These are phyloP conservation scores for Murraya koenigii DNA, from an alignment of 345 rosid genomes.

Conservation along the genomic window DNA sequence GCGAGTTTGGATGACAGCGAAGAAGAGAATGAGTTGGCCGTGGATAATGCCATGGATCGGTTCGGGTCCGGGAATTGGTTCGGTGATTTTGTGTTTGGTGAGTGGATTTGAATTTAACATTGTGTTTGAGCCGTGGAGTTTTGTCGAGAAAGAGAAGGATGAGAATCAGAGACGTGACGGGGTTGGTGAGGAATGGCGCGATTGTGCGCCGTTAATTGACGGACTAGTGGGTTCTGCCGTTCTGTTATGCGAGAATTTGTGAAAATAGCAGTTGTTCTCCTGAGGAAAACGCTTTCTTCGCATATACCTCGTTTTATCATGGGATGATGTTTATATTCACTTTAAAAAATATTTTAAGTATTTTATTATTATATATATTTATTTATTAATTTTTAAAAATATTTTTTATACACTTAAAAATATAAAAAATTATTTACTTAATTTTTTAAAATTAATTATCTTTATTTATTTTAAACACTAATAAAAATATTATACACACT, in stretches of 20 bases:
- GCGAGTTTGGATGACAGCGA: constrained; percentile 32
- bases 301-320: too few species aligned
- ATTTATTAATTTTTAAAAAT: too few species aligned
- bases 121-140: background rate
- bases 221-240: background rate
- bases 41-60: constrained; percentile 48
- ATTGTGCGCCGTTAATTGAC: constrained; percentile 1
- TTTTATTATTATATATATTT: too few species aligned
- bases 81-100: constrained; percentile 13
- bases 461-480: too few species aligned
- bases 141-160: constrained; percentile 9
- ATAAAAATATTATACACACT: too few species aligned
- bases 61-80: background rate
- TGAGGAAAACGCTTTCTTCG: background rate
- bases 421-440: too few species aligned
- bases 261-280: background rate
- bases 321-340: too few species aligned
- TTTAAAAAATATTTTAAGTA: too few species aligned
- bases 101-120: constrained; percentile 14
- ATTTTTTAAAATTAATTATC: too few species aligned
- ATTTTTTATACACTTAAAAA: too few species aligned
- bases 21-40: constrained; percentile 48
- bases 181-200: constrained; percentile 25
- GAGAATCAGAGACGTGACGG: constrained; percentile 10
- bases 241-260: background rate